Evolutionary conservation across 495 filamentous ascomycete genomes (phyloP).

Genomic region (Penicillium atrosanguineum): DNA sequence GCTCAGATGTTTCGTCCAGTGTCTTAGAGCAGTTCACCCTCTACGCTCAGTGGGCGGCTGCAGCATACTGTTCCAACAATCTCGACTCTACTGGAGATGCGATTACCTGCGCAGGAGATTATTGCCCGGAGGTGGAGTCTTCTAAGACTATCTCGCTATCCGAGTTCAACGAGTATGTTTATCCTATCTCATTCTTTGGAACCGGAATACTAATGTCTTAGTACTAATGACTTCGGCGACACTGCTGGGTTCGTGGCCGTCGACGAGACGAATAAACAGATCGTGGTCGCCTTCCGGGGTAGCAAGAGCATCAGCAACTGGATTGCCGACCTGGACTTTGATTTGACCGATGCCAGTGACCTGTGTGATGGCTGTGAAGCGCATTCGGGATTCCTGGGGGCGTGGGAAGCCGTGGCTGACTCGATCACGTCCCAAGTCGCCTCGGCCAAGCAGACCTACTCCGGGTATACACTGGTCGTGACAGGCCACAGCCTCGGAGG

Average conservation of each 20-base stretch:
- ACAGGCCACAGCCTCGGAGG: constrained; percentile 71
- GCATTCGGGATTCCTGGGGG: constrained; percentile 53
- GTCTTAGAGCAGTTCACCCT: constrained; percentile 49
- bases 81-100: constrained; percentile 39
- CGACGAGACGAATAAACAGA: constrained; percentile 58
- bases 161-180: constrained; percentile 58
- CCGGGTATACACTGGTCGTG: constrained; percentile 52
- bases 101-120: constrained; percentile 55
- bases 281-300: constrained; percentile 72
- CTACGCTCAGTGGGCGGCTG: constrained; percentile 68
- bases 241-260: constrained; percentile 67
- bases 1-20: constrained; percentile 29
- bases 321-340: constrained; percentile 59
- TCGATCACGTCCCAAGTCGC: constrained; percentile 36
- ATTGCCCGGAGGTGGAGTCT: constrained; percentile 60
- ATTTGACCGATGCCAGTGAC: constrained; percentile 23
- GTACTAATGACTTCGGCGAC: constrained; percentile 52
- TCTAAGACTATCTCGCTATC: constrained; percentile 52
- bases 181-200: background rate
- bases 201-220: constrained; percentile 22
- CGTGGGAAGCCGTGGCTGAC: constrained; percentile 50
- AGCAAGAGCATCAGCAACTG: constrained; percentile 61
- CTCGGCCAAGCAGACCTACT: constrained; percentile 37
- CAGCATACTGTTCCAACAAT: constrained; percentile 64
- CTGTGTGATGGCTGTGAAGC: constrained; percentile 47